Evolutionary conservation across 202 grass and related monocot species (phyloP).

Genomic region (Digitaria exilis): DNA sequence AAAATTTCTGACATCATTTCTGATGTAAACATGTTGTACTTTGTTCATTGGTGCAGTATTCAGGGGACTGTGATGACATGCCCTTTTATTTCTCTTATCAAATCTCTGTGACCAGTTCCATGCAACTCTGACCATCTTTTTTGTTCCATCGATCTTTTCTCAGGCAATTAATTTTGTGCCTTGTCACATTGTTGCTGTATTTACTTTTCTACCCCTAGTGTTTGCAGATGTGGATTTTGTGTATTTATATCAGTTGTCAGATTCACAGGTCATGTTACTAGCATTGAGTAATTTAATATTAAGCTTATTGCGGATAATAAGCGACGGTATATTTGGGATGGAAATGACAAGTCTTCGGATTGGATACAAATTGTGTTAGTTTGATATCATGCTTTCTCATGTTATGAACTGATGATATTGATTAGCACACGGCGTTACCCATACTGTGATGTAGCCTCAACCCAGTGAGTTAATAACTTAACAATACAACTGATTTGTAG

Average conservation of each 20-base stretch:
- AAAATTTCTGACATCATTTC: neutral
- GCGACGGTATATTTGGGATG: neutral
- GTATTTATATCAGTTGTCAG: neutral
- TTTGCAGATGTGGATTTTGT: neutral
- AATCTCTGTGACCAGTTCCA: neutral
- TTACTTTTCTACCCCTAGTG: conserved; percentile 10
- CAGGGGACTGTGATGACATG: no score
- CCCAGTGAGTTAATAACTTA: neutral
- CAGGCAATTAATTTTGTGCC: neutral
- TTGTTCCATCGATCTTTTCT: neutral
- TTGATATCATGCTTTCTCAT: neutral
- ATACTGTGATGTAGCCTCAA: neutral
- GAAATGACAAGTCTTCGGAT: conserved; percentile 11
- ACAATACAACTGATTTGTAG: conserved; percentile 8
- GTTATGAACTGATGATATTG: conserved; percentile 9
- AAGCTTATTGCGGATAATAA: neutral
- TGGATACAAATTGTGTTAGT: conserved; percentile 3
- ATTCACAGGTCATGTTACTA: conserved; percentile 16
- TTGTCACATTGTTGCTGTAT: neutral
- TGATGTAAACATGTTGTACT: neutral
- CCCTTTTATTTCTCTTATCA: no score
- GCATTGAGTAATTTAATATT: neutral
- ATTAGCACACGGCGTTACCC: neutral
- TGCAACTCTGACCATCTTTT: neutral
- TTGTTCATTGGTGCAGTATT: neutral